These are phyloP conservation scores for Blumeria hordei DNA, from an alignment of 2,329 filamentous ascomycete genomes.

Conservation along the genomic window DNA sequence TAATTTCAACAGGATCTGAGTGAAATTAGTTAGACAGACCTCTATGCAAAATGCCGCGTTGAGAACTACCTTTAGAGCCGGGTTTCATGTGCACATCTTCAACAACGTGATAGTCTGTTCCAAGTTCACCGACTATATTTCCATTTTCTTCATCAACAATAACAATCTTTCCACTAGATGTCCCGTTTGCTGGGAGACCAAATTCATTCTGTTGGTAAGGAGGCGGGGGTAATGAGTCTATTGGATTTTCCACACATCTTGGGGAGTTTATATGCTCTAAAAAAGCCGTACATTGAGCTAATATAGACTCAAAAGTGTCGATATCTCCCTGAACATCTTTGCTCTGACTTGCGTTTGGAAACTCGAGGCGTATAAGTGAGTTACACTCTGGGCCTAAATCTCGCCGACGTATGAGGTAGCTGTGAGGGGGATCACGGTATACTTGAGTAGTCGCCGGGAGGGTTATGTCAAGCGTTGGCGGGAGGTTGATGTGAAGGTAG, in stretches of 20 bases:
- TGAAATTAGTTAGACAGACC: slow-evolving; percentile 1
- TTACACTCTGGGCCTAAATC: slow-evolving; percentile 72
- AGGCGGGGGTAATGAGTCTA: slow-evolving; percentile 15
- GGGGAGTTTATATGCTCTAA: slow-evolving; percentile 53
- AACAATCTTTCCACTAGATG: slow-evolving; percentile 55
- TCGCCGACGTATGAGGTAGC: slow-evolving; percentile 89
- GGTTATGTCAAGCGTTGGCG: slow-evolving; percentile 80
- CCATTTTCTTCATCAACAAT: slow-evolving; percentile 90
- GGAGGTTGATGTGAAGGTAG: slow-evolving; percentile 84
- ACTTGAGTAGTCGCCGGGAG: slow-evolving; percentile 91
- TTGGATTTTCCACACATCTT: slow-evolving; percentile 7
- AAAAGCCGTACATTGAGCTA: slow-evolving; percentile 94
- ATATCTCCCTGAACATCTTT: slow-evolving; percentile 67
- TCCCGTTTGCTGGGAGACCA: slow-evolving; percentile 31
- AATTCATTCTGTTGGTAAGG: slow-evolving; percentile 54
- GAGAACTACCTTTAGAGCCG: slow-evolving; percentile 63
- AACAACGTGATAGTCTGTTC: slow-evolving; percentile 56
- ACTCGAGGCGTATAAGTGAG: slow-evolving; percentile 82
- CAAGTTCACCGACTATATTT: slow-evolving; percentile 77
- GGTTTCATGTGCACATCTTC: slow-evolving; percentile 53
- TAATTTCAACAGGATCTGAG: slow-evolving; percentile 55
- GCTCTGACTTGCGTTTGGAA: slow-evolving; percentile 48
- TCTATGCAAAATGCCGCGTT: not conserved
- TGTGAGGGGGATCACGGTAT: slow-evolving; percentile 79
- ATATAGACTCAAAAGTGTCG: slow-evolving; percentile 90